These are phyloP conservation scores for Artemisia tridentata DNA, from an alignment of 129 eudicot genomes.

Conservation along the genomic window DNA sequence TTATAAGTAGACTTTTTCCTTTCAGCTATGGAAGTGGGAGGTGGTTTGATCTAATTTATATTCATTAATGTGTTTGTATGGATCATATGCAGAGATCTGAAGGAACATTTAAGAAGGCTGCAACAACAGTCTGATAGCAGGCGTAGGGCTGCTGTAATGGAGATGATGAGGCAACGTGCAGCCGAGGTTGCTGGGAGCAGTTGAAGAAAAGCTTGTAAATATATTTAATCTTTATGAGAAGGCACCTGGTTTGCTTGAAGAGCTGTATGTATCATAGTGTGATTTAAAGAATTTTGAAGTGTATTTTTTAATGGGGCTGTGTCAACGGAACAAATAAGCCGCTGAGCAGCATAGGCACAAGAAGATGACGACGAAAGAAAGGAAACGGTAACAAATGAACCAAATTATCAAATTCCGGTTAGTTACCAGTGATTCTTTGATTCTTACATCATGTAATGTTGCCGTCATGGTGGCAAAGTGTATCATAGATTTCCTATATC, in stretches of 20 bases:
- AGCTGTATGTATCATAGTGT: constrained; percentile 16
- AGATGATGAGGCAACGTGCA: constrained; percentile 97
- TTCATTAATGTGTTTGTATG: neutral
- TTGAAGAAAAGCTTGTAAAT: constrained; percentile 40
- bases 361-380: constrained; percentile 19
- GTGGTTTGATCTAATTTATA: neutral
- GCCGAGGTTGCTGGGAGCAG: constrained; percentile 77
- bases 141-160: constrained; percentile 89
- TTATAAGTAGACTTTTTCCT: too few species aligned
- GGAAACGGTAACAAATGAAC: constrained; percentile 23
- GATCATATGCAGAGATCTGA: constrained; percentile 60
- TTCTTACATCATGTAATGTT: constrained; percentile 19
- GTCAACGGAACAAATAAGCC: constrained; percentile 4
- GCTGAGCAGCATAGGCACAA: constrained; percentile 22
- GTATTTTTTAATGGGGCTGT: constrained; percentile 12
- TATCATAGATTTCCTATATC: constrained; percentile 8
- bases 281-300: constrained; percentile 20
- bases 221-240: neutral
- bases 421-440: constrained; percentile 34
- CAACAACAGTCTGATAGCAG: constrained; percentile 92
- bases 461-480: constrained; percentile 21
- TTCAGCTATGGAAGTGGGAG: too few species aligned
- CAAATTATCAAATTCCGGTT: neutral
- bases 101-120: constrained; percentile 72
- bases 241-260: constrained; percentile 10